Conservation (phyloP, 208 protist species). For the Crithidia bombi region DNA sequence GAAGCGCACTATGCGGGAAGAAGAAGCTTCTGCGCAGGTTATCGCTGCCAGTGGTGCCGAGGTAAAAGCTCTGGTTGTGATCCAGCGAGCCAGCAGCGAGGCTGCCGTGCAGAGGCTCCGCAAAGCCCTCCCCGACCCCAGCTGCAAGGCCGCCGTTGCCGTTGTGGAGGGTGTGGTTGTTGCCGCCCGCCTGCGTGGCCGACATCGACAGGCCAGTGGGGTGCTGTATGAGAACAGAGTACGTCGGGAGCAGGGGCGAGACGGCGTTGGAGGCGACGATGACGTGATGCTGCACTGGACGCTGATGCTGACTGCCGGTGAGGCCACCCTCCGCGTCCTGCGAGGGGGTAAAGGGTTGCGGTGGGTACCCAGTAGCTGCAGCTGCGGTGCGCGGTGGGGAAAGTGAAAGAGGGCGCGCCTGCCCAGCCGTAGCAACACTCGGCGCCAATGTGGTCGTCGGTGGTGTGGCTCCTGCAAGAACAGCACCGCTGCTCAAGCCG, state of each 20-base stretch:
- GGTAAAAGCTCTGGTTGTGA: constrained; percentile 41
- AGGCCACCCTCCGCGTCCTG: neutral
- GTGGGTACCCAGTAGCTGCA: too few relatives aligned
- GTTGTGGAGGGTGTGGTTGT: neutral
- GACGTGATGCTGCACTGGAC: neutral
- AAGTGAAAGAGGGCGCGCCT: too few relatives aligned
- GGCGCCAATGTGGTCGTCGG: too few relatives aligned
- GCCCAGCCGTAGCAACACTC: too few relatives aligned
- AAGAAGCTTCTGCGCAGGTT: constrained; percentile 45
- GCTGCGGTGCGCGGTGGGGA: too few relatives aligned
- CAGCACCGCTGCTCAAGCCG: neutral
- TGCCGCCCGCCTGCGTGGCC: neutral
- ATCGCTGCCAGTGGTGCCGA: constrained; percentile 33
- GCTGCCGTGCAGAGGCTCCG: neutral
- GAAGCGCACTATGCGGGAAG: constrained; percentile 23
- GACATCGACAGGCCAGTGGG: neutral
- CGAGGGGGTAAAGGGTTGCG: neutral
- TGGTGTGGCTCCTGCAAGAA: neutral
- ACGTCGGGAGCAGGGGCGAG: neutral
- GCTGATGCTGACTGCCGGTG: too few relatives aligned
- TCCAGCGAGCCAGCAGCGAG: neutral
- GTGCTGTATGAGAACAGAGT: neutral
- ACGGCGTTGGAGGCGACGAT: neutral
- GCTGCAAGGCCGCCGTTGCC: neutral
- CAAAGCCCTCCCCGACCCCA: neutral